These are phyloP conservation scores for Euphrasia arctica DNA, from an alignment of 305 asterid genomes.

Conservation along the genomic window DNA sequence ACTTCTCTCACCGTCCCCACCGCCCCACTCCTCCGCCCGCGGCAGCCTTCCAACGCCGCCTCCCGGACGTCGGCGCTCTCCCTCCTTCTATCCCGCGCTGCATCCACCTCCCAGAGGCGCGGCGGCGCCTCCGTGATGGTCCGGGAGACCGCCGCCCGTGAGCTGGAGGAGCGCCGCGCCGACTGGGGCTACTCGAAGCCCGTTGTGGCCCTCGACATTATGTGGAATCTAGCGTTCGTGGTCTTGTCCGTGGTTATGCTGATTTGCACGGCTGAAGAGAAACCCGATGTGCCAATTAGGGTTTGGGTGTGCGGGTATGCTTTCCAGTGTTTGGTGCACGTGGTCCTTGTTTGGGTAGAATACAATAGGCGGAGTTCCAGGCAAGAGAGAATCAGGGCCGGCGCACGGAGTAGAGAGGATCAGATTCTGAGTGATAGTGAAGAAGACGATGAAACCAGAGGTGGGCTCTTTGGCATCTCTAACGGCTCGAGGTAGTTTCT, in stretches of 20 bases:
- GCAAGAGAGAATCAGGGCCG: slow-evolving; percentile 24
- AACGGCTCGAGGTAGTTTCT: slow-evolving; percentile 42
- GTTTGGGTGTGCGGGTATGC: slow-evolving; percentile 90
- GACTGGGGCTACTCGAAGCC: slow-evolving; percentile 98
- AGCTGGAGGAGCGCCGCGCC: slow-evolving; percentile 95
- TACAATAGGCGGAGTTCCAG: slow-evolving; percentile 49
- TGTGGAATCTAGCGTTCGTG: slow-evolving; percentile 90
- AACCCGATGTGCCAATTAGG: slow-evolving; percentile 79
- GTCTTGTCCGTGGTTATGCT: slow-evolving; percentile 60
- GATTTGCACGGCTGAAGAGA: slow-evolving; percentile 49
- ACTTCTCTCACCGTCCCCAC: slow-evolving; percentile 22
- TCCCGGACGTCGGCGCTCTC: slow-evolving; percentile 53
- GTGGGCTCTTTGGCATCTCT: slow-evolving; percentile 36
- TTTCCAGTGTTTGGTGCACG: slow-evolving; percentile 84
- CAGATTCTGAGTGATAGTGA: slow-evolving; percentile 40
- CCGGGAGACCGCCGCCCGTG: slow-evolving; percentile 90
- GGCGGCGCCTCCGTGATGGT: slow-evolving; percentile 79
- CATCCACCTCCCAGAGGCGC: slow-evolving; percentile 59
- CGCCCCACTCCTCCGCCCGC: slow-evolving; percentile 61
- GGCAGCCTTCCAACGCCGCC: slow-evolving; percentile 36
- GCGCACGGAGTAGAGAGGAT: slow-evolving; percentile 36
- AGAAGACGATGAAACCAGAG: slow-evolving; percentile 36
- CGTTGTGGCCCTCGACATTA: slow-evolving; percentile 79
- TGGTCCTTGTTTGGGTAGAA: slow-evolving; percentile 76
- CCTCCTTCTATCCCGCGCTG: slow-evolving; percentile 65